These are phyloP conservation scores for Goffeauzyma gilvescens DNA, from an alignment of 768 basidiomycete species.

Conservation along the genomic window DNA sequence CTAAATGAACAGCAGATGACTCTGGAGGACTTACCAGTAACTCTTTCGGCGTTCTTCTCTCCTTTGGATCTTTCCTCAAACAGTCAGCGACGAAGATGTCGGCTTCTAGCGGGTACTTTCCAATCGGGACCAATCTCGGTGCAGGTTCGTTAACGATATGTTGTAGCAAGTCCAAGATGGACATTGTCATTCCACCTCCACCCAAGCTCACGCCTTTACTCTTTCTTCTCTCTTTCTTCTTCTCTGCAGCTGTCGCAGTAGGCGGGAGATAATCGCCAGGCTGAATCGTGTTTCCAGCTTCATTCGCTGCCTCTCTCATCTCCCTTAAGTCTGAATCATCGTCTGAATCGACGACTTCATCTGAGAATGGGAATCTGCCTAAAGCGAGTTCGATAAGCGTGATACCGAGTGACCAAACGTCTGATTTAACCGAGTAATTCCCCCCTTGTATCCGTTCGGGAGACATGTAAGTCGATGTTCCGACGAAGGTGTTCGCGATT, in stretches of 20 bases:
- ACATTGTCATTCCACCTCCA: constrained; percentile 94
- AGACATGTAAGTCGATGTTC: constrained; percentile 98
- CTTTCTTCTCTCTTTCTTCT: constrained; percentile 70
- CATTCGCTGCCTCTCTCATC: too few species aligned
- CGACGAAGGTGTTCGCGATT: constrained; percentile 96
- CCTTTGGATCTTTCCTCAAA: constrained; percentile 71
- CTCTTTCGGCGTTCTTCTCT: constrained; percentile 69
- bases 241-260: neutral
- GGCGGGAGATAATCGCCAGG: neutral
- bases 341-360: constrained; percentile 15
- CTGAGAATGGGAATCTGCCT: constrained; percentile 86
- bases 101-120: constrained; percentile 48
- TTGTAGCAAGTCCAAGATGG: constrained; percentile 84
- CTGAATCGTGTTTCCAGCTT: neutral
- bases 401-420: constrained; percentile 97
- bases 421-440: constrained; percentile 94
- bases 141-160: constrained; percentile 99
- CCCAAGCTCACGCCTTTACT: constrained; percentile 81
- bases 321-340: constrained; percentile 10
- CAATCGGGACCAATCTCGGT: constrained; percentile 44
- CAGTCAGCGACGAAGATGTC: constrained; percentile 78
- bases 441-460: constrained; percentile 98
- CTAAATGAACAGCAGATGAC: neutral
- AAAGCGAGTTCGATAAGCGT: constrained; percentile 90
- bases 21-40: constrained; percentile 35